Percentiles rank a stretch among this genome's conserved stretches.
These are phyloP conservation scores for Colletotrichum tamarilloi DNA, from an alignment of 2,329 filamentous ascomycete species.

Conservation along the genomic window DNA sequence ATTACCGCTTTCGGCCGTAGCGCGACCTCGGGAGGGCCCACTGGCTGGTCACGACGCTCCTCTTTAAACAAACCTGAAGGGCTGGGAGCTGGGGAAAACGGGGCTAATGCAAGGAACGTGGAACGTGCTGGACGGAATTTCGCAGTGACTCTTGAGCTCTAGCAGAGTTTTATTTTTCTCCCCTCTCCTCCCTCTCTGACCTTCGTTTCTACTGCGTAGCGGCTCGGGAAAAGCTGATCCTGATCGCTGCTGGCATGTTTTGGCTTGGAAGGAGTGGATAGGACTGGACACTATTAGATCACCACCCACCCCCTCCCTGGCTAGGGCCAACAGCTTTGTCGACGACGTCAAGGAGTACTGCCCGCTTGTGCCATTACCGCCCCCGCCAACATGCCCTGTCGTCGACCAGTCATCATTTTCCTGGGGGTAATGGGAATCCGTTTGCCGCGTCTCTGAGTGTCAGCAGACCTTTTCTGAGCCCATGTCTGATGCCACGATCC, in stretches of 20 bases:
- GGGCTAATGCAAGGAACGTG: conserved; percentile 35
- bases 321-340: conserved; percentile 7
- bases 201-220: neutral
- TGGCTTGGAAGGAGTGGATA: neutral
- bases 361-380: neutral
- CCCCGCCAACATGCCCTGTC: neutral
- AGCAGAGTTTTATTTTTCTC: neutral
- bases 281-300: neutral
- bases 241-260: conserved; percentile 25
- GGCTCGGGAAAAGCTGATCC: neutral
- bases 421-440: conserved; percentile 36
- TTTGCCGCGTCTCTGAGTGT: conserved; percentile 22
- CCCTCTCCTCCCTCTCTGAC: neutral
- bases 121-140: conserved; percentile 2
- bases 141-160: neutral
- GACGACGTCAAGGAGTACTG: conserved; percentile 26
- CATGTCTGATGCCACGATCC: conserved; percentile 21
- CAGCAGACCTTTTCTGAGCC: conserved; percentile 21
- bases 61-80: neutral
- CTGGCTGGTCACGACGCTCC: neutral
- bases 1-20: conserved; percentile 30
- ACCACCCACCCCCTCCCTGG: neutral
- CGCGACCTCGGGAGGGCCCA: neutral
- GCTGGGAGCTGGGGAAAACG: conserved; percentile 24
- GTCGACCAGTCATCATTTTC: conserved; percentile 32